Base-by-base conservation (phyloP, 768 basidiomycete genomes). In the Cantharellus cinnabarinus region DNA sequence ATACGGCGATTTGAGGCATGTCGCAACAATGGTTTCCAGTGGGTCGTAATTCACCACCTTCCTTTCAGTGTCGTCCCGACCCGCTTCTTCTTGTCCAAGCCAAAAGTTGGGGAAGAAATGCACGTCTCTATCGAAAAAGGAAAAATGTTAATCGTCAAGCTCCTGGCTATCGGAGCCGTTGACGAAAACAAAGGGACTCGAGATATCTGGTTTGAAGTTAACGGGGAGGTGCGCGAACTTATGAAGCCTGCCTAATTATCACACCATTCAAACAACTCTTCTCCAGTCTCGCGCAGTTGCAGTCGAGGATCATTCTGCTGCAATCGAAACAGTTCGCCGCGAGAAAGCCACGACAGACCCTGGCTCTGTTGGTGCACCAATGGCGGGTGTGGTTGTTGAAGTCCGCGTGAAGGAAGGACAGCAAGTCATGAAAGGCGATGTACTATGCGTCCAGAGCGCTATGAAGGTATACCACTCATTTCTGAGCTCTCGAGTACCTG, bases 201-300 rank as follows among this genome's bases (percentile, higher is more conserved):
- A 66, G 93, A 98, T 69, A 89, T 94, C 61, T 95, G 94, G 87
- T 94, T 97, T 68, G 94, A 98, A 75, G 86, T 94, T 61, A 94
- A 94, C 66, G 91, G 91, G 71, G 89, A 94, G 77, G 87, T 86
- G 67, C 67, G 72, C 60, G 34, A 5, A 34, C n/a, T 1, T 39
- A 40, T 34, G 20, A 39, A 40, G 56, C 58, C 58, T 55, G 38
- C 39, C 41, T 59, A 50, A 50, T 44, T 61, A 62, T 41, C 37
- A 44, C 7, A 34, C 50, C 38, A 40, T 15, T 38, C 15, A 38
- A 50, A n/a, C 41, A 7, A n/a, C 42, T 53, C 63, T 55, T 63
- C 20, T 66, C 63, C 66, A 93, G 87, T 79, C 91, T 64, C 91
- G 95, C 64, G 91, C 95, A 20, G 89, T 98, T 50, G 75, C 89